phyloP scores from a whole-genome alignment of 2,329 filamentous ascomycete species.

The Ilyonectria sp. region DNA sequence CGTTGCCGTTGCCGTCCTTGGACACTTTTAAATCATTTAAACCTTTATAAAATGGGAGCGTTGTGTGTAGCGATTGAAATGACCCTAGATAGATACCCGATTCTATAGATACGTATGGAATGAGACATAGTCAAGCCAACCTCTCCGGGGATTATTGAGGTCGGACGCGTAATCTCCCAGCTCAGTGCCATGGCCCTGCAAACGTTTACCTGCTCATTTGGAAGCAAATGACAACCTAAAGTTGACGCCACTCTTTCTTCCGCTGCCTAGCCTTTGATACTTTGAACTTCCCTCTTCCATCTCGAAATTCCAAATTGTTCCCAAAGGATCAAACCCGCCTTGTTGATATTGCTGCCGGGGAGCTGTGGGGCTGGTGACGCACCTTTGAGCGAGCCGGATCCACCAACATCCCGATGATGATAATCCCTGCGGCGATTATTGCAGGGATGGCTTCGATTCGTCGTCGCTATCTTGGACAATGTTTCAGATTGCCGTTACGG shows the following conservation, averaged over 20 bases:
- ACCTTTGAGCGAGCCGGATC: neutral
- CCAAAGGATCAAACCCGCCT: neutral
- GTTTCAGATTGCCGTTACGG: too few species aligned
- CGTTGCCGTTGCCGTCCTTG: neutral
- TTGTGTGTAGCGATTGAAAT: neutral
- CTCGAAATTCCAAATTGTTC: too few species aligned
- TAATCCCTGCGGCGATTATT: neutral
- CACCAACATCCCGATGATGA: neutral
- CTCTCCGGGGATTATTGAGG: conserved; percentile 19
- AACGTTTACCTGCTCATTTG: neutral
- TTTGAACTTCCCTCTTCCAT: neutral
- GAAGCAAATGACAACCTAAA: neutral
- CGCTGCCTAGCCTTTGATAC: neutral
- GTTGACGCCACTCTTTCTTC: neutral
- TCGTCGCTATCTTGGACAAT: neutral
- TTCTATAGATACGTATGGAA: conserved; percentile 19
- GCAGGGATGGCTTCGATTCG: neutral
- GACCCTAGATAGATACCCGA: conserved; percentile 19
- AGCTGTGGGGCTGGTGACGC: neutral
- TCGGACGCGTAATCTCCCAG: conserved; percentile 19
- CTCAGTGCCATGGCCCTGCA: neutral
- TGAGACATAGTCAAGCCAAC: conserved; percentile 18
- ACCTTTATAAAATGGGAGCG: neutral
- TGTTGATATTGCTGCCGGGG: neutral
- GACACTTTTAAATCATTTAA: conserved; percentile 5